phyloP scores from a whole-genome alignment of 2,329 filamentous ascomycete genomes.

The Neonectria punicea region DNA sequence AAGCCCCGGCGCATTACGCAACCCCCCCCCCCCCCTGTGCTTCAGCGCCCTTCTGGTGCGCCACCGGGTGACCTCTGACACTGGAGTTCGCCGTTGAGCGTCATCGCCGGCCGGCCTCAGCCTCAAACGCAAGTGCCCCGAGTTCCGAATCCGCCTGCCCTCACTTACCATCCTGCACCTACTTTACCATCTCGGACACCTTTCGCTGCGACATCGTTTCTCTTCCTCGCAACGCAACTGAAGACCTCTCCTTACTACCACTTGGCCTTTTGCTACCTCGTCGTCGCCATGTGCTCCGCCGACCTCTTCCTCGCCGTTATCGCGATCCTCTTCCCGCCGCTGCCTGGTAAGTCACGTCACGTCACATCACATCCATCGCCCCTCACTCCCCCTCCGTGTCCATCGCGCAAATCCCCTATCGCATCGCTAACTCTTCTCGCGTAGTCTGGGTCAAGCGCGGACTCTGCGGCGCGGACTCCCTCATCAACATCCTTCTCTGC shows the following conservation, averaged over 20 bases:
- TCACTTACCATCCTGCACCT: slow-evolving; percentile 12
- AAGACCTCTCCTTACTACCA: not conserved
- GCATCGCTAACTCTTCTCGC: slow-evolving; percentile 34
- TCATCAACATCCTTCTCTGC: slow-evolving; percentile 96
- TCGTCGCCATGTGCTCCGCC: slow-evolving; percentile 62
- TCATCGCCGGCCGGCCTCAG: slow-evolving; percentile 35
- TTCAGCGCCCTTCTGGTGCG: not conserved
- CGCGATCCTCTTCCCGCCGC: slow-evolving; percentile 72
- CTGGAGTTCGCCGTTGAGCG: slow-evolving; percentile 22
- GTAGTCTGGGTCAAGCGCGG: slow-evolving; percentile 96
- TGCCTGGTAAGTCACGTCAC: slow-evolving; percentile 63
- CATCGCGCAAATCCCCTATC: not conserved
- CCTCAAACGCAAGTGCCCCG: slow-evolving; percentile 24
- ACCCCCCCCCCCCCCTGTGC: slow-evolving; percentile 19
- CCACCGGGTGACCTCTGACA: slow-evolving; percentile 16
- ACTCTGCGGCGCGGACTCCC: slow-evolving; percentile 88
- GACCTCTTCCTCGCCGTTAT: slow-evolving; percentile 73
- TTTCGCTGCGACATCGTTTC: slow-evolving; percentile 18
- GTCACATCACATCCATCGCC: slow-evolving; percentile 9
- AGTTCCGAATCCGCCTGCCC: slow-evolving; percentile 12
- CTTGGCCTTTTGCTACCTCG: not conserved
- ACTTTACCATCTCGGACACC: slow-evolving; percentile 17
- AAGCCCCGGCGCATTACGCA: slow-evolving; percentile 16
- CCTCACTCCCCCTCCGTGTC: slow-evolving; percentile 10
- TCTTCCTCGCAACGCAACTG: not conserved